A percentile compares a stretch with the other conserved stretches of the same genome.
These are phyloP conservation scores for Malus hybrid DNA, from an alignment of 331 rosid genomes.

Conservation along the genomic window DNA sequence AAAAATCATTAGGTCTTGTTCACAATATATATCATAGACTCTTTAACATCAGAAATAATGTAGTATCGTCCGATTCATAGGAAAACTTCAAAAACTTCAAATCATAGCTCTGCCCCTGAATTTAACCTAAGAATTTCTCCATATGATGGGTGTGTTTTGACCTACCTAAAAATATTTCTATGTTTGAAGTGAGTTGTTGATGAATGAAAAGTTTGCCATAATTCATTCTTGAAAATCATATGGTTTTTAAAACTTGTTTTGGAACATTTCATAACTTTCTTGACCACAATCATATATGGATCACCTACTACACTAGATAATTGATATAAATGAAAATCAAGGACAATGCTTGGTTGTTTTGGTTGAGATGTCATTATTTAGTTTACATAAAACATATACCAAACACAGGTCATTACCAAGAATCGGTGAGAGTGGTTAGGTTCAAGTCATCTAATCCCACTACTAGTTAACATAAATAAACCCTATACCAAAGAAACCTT, in stretches of 20 bases:
- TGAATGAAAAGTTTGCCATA: neutral
- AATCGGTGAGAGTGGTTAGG: neutral
- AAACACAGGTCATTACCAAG: neutral
- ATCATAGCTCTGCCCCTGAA: too few relatives aligned
- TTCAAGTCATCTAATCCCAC: neutral
- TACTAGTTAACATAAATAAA: neutral
- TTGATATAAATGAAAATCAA: neutral
- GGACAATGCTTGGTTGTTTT: neutral
- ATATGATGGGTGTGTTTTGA: neutral
- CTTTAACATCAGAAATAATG: accelerated
- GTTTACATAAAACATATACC: neutral
- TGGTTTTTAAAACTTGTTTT: too few relatives aligned
- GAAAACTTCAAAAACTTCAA: too few relatives aligned
- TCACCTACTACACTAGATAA: neutral
- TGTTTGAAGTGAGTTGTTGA: neutral
- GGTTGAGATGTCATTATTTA: neutral
- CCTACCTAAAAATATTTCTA: neutral
- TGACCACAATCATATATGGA: neutral
- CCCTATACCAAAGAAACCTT: neutral
- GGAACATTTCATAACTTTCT: neutral
- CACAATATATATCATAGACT: too few relatives aligned
- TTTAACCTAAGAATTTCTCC: neutral
- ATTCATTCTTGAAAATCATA: neutral
- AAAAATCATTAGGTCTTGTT: too few relatives aligned
- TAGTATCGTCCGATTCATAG: too few relatives aligned